phyloP scores from a whole-genome alignment of 108 stramenopile species.

The Skeletonema menzelii region DNA sequence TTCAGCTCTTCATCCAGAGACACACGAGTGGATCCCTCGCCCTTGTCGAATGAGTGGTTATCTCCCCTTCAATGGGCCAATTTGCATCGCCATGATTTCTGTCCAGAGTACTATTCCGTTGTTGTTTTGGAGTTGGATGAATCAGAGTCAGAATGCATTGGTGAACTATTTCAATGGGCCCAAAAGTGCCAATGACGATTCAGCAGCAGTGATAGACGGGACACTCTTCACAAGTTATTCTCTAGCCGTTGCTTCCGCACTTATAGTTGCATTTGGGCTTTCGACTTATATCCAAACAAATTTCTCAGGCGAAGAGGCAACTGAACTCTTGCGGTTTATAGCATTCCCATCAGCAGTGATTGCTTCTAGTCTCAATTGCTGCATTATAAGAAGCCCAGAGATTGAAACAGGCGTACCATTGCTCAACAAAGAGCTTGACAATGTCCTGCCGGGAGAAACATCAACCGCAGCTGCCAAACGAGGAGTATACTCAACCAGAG shows the following conservation, averaged over 20 bases:
- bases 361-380: conserved; percentile 51
- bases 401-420: conserved; percentile 33
- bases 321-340: conserved; percentile 35
- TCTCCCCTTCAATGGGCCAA: conserved; percentile 84
- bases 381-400: conserved; percentile 43
- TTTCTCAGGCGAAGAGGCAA: conserved; percentile 15
- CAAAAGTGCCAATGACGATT: neutral
- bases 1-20: conserved; percentile 48
- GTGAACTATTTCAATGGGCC: conserved; percentile 83
- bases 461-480: conserved; percentile 22
- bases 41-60: conserved; percentile 89
- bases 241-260: conserved; percentile 39
- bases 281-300: conserved; percentile 13
- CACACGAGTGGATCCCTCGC: conserved; percentile 48
- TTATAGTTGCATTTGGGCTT: conserved; percentile 40
- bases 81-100: conserved; percentile 76
- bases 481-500: conserved; percentile 34
- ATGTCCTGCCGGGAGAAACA: conserved; percentile 18
- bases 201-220: neutral
- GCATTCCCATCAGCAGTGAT: conserved; percentile 48
- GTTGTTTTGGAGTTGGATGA: conserved; percentile 85
- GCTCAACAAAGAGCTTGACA: conserved; percentile 3
- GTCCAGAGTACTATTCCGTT: conserved; percentile 54
- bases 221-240: conserved; percentile 58
- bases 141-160: conserved; percentile 89